These are phyloP conservation scores for Colletotrichum euphorbiae DNA, from an alignment of 2,329 filamentous ascomycete species.

Conservation along the genomic window DNA sequence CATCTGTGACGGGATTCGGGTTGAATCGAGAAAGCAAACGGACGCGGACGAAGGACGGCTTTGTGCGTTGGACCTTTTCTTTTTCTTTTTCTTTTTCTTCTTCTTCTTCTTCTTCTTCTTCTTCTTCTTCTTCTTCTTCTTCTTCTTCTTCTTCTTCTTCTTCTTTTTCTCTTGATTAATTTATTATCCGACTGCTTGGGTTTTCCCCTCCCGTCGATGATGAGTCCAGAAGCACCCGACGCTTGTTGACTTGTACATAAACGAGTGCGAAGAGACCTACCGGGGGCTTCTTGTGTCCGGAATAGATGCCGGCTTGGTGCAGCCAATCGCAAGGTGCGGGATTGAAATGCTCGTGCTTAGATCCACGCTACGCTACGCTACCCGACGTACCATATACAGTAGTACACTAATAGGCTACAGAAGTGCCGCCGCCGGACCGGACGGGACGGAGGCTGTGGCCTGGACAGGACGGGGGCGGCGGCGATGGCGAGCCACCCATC, in stretches of 20 bases:
- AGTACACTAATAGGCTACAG: no score
- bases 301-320: not conserved
- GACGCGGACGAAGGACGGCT: conserved; percentile 10
- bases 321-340: not conserved
- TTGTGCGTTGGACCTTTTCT: not conserved
- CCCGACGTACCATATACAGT: no score
- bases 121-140: no score
- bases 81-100: not conserved
- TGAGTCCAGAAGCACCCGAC: not conserved
- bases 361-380: no score
- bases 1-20: conserved; percentile 2
- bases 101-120: not conserved
- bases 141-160: not conserved
- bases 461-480: no score
- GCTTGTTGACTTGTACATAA: not conserved
- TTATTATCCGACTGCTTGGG: no score
- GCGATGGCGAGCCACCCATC: no score
- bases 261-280: conserved; percentile 1
- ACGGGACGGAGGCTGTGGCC: no score
- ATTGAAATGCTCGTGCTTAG: not conserved
- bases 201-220: no score
- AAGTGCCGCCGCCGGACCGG: no score
- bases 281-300: not conserved
- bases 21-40: not conserved
- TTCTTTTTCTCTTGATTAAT: not conserved